phyloP scores from a whole-genome alignment of 2,329 filamentous ascomycete species.

The Clathrospora elynae region DNA sequence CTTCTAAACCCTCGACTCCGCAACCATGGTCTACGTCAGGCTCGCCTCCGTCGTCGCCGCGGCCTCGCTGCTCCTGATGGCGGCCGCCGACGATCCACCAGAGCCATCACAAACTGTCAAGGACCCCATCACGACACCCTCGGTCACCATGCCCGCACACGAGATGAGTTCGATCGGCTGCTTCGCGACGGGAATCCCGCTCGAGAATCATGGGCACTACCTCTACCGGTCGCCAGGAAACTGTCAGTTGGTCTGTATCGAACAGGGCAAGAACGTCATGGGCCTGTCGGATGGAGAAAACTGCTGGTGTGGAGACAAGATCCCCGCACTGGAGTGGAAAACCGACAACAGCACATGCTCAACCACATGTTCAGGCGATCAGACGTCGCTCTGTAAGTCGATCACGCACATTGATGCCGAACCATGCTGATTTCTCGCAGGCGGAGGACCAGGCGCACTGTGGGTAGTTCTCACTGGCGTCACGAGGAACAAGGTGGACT shows the following conservation, averaged over 20 bases:
- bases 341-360: slow-evolving; percentile 67
- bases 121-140: slow-evolving; percentile 40
- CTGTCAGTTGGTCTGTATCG: slow-evolving; percentile 59
- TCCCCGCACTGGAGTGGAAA: slow-evolving; percentile 64
- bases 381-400: slow-evolving; percentile 67
- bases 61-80: slow-evolving; percentile 37
- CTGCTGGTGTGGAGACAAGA: slow-evolving; percentile 74
- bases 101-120: slow-evolving; percentile 25
- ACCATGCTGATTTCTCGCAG: slow-evolving; percentile 48
- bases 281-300: slow-evolving; percentile 64
- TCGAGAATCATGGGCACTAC: slow-evolving; percentile 56
- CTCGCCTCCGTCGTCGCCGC: slow-evolving; percentile 40
- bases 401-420: background rate
- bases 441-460: slow-evolving; percentile 61
- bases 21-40: slow-evolving; percentile 44
- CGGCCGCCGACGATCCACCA: slow-evolving; percentile 23
- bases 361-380: slow-evolving; percentile 65
- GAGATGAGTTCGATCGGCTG: slow-evolving; percentile 54
- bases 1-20: slow-evolving; percentile 10
- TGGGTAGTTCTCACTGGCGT: slow-evolving; percentile 60
- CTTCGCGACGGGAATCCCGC: slow-evolving; percentile 55
- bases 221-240: slow-evolving; percentile 61
- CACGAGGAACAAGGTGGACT: slow-evolving; percentile 46
- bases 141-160: slow-evolving; percentile 32
- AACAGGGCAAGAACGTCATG: slow-evolving; percentile 60